Percentiles rank a stretch among this genome's conserved stretches.
Conservation (phyloP, 805 yeast species). For the Starmerella khaoyaiensis region DNA sequence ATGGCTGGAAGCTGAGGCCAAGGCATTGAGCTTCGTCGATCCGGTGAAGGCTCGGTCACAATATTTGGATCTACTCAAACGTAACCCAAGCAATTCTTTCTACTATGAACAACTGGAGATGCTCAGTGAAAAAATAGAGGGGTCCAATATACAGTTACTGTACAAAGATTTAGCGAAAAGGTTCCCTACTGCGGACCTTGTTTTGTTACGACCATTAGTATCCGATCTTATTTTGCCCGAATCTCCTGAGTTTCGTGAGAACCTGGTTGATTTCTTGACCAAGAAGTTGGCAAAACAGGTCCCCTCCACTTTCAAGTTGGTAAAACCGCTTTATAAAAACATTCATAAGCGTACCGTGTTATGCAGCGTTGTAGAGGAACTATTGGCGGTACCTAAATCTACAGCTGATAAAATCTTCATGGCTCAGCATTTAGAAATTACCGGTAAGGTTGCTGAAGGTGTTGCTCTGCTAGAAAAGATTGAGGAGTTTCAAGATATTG, state of each 20-base stretch:
- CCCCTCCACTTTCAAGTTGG: constrained; percentile 77
- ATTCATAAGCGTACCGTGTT: constrained; percentile 4
- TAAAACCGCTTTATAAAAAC: constrained; percentile 38
- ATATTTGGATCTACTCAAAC: constrained; percentile 56
- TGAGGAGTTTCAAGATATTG: constrained; percentile 25
- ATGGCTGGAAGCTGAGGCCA: constrained; percentile 53
- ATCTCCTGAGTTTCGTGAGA: constrained; percentile 23
- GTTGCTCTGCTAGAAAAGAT: constrained; percentile 46
- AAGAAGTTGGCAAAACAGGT: constrained; percentile 64
- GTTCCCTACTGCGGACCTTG: constrained; percentile 77
- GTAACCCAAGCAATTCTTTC: constrained; percentile 68
- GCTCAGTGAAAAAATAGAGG: too few species aligned
- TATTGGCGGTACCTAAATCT: constrained; percentile 11
- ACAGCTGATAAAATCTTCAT: constrained; percentile 7
- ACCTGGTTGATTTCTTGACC: constrained; percentile 42
- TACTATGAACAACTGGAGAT: constrained; percentile 59
- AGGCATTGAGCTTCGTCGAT: constrained; percentile 46
- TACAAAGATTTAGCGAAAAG: constrained; percentile 53
- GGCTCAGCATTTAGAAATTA: constrained; percentile 51
- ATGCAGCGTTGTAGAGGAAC: constrained; percentile 7
- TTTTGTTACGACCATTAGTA: constrained; percentile 57
- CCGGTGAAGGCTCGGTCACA: constrained; percentile 47
- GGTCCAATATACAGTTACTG: constrained; percentile 34
- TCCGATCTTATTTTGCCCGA: constrained; percentile 26
- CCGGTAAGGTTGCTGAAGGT: constrained; percentile 44